Evolutionary conservation across 2,329 filamentous ascomycete genomes (phyloP).

Genomic region (Ilyonectria mors-panacis): DNA sequence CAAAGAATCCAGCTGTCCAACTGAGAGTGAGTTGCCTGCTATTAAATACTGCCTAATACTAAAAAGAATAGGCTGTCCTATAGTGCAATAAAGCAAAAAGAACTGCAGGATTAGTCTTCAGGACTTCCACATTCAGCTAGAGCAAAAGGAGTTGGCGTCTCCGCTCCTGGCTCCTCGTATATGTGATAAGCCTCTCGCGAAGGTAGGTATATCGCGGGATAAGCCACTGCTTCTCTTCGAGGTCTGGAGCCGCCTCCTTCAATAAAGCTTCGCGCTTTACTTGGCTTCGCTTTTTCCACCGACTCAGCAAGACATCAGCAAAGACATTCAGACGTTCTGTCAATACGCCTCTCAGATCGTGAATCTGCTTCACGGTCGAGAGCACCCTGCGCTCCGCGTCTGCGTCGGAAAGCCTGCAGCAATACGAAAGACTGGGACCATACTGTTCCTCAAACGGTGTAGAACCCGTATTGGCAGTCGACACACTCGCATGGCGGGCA

Average conservation of each 20-base stretch:
- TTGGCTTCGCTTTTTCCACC: constrained; percentile 5
- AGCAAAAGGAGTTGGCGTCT: neutral
- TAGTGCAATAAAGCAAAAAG: constrained; percentile 12
- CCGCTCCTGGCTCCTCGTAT: neutral
- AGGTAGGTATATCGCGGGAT: constrained; percentile 1
- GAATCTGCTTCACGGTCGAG: neutral
- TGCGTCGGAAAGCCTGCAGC: neutral
- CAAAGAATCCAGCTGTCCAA: neutral
- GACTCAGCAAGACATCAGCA: constrained; percentile 8
- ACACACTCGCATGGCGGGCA: constrained; percentile 4
- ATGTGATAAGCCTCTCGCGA: neutral
- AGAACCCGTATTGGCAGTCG: neutral
- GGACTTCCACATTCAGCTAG: constrained; percentile 3
- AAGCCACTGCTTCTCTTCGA: constrained; percentile 12
- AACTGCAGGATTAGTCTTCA: neutral
- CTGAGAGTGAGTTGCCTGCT: neutral
- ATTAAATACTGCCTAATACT: constrained; percentile 4
- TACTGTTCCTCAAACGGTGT: neutral
- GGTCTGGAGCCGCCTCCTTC: constrained; percentile 3
- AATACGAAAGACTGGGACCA: neutral
- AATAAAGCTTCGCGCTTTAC: neutral
- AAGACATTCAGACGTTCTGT: neutral
- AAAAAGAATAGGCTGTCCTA: neutral
- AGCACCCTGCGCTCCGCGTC: neutral
- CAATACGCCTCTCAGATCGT: neutral